phyloP scores from a whole-genome alignment of 495 filamentous ascomycete species.

The Rostrohypoxylon terebratum region DNA sequence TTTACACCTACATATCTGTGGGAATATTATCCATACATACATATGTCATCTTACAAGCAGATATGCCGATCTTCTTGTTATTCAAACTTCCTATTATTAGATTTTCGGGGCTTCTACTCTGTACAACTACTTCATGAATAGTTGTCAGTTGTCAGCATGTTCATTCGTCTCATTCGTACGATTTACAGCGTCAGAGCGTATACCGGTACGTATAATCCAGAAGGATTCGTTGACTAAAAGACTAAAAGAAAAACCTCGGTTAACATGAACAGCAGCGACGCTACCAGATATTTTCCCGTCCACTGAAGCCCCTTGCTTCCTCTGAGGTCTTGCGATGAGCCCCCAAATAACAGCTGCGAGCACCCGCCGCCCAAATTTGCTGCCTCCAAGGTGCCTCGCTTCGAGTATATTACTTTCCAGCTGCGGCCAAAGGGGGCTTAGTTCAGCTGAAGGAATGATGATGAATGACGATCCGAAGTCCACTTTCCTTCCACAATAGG shows the following conservation, averaged over 20 bases:
- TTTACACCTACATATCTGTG: not conserved
- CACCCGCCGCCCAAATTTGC: not conserved
- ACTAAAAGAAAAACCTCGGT: not conserved
- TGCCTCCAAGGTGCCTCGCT: not conserved
- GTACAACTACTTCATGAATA: not conserved
- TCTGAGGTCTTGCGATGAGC: not conserved
- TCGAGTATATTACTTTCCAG: constrained; percentile 1
- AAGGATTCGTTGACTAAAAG: constrained; percentile 4
- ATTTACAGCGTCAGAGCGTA: no score
- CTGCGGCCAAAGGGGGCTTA: constrained; percentile 23
- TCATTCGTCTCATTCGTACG: not conserved
- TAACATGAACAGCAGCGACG: not conserved
- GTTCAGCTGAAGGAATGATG: constrained; percentile 27
- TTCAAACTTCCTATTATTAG: constrained; percentile 1
- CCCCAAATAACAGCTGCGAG: constrained; percentile 6
- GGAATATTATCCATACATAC: not conserved
- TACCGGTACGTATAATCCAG: not conserved
- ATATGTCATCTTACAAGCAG: not conserved
- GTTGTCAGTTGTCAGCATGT: not conserved
- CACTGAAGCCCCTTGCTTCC: constrained; percentile 14
- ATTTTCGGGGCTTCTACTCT: not conserved
- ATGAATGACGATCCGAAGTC: constrained; percentile 29
- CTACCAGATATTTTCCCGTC: not conserved
- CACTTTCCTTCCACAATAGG: constrained; percentile 6
- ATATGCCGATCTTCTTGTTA: constrained; percentile 7